Base-by-base conservation (phyloP, 805 yeast genomes). In the Kuraishia cidri region DNA sequence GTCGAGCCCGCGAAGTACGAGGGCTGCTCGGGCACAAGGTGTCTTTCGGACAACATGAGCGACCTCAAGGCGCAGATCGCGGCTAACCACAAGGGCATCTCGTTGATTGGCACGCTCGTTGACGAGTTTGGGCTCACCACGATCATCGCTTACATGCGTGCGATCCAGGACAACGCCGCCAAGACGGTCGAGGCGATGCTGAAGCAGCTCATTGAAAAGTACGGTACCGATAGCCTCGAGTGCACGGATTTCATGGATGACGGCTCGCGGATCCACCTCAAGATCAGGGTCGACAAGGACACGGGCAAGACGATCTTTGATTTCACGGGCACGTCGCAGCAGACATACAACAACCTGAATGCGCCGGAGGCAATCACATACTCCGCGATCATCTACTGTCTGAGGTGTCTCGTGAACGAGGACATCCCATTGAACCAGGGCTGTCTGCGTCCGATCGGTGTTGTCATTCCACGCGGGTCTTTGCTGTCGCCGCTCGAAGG, bases 401-500 rank as follows among this genome's bases (percentile, higher is more conserved):
- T 90, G 46, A 62, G 98, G 39, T 80, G 94, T 36, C 63, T 90
- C 48, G 88, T 90, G 23, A 76, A 81, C 39, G 85, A 79, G 40
- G 87, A 83, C 41, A 87, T 90, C 36, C 98, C 98, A 1, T 64
- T 90, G 48, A 90, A 90, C 52, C 94, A 87, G 51, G 97, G 98
- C 6, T 90, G 96, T 53, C 64, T 90, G 42, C 62, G 70, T 32
- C 96, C 97, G 1, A 73, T 90, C 32, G 61, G 74, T 6, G 75
- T 90, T 18, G 58, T 57, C 2, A 72, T 79, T 30, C 88, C 88
- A 4, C 61, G 64, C 29, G 71, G 71, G 7, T 72, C 81, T 3
- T 57, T 82, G 11, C 60, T 92, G 10, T 69, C 80, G 17, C 97
- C 97, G 2, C 19, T 72, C 13, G 69, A 69, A 24, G 90, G 83